Conservation (phyloP, 2,329 filamentous ascomycete genomes). For the Apiospora sp. region DNA sequence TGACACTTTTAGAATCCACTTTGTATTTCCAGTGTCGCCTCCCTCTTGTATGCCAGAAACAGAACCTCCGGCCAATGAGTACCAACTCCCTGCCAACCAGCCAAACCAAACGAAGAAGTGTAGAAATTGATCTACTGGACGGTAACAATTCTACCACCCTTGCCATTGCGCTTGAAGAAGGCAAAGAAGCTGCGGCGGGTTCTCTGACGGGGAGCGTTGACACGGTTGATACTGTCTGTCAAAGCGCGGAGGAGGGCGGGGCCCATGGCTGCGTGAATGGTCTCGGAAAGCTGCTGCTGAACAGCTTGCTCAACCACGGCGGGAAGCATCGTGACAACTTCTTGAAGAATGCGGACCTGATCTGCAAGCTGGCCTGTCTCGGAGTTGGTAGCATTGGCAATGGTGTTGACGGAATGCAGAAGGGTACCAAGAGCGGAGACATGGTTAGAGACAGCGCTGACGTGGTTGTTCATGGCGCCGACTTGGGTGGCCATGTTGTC, state of each 20-base stretch:
- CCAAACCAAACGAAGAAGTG: neutral
- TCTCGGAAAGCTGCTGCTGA: conserved; percentile 29
- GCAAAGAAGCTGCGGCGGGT: conserved; percentile 27
- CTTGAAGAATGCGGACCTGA: conserved; percentile 36
- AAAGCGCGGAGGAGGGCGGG: conserved; percentile 32
- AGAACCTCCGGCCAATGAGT: neutral
- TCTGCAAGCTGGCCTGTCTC: conserved; percentile 26
- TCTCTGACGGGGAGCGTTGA: conserved; percentile 17
- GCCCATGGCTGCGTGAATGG: conserved; percentile 30
- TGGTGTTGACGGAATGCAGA: conserved; percentile 39
- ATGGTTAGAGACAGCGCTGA: conserved; percentile 30
- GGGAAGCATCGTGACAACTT: conserved; percentile 36
- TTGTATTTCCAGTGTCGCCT: neutral
- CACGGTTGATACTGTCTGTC: conserved; percentile 24
- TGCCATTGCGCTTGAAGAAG: conserved; percentile 24
- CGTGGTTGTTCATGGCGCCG: conserved; percentile 33
- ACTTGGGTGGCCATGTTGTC: conserved; percentile 36
- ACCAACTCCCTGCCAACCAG: neutral
- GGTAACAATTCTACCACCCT: neutral
- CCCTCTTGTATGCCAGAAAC: conserved; percentile 1
- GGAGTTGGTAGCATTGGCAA: conserved; percentile 28
- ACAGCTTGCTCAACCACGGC: conserved; percentile 33
- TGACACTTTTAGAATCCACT: neutral
- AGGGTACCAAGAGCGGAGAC: conserved; percentile 38
- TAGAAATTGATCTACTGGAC: conserved; percentile 6